These are phyloP conservation scores for Calocybe gambosa DNA, from an alignment of 1,284 basidiomycete species.

Conservation along the genomic window DNA sequence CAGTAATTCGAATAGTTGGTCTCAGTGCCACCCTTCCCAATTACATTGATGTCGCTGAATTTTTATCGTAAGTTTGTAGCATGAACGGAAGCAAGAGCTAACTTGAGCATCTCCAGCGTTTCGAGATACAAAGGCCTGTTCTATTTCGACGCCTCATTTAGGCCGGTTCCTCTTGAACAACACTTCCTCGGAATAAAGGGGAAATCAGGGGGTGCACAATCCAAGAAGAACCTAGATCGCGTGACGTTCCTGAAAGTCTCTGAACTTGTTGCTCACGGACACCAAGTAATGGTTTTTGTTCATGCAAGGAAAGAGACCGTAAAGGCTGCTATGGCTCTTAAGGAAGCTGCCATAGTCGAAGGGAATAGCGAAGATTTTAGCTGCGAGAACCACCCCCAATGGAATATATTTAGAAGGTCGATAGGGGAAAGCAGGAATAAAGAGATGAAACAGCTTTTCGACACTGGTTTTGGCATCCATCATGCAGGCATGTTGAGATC, in stretches of 20 bases:
- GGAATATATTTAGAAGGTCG: constrained; percentile 69
- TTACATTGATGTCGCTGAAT: constrained; percentile 95
- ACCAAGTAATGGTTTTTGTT: constrained; percentile 99
- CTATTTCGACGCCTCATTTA: constrained; percentile 97
- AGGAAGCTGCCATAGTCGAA: constrained; percentile 76
- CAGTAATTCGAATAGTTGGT: constrained; percentile 96
- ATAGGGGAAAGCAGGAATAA: constrained; percentile 84
- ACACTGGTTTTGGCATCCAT: constrained; percentile 94
- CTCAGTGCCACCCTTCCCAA: constrained; percentile 98
- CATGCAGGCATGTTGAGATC: constrained; percentile 97
- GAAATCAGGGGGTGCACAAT: constrained; percentile 72
- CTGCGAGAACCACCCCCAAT: constrained; percentile 76
- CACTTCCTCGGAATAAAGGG: constrained; percentile 96
- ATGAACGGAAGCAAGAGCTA: not conserved
- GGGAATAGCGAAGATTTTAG: constrained; percentile 75
- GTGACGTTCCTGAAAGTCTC: constrained; percentile 91
- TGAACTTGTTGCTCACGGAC: constrained; percentile 78
- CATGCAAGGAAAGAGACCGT: constrained; percentile 99
- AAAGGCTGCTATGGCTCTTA: constrained; percentile 82
- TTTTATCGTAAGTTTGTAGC: constrained; percentile 49
- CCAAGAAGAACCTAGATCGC: constrained; percentile 85
- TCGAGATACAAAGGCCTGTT: constrained; percentile 90
- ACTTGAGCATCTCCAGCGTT: constrained; percentile 49
- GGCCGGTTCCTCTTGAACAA: constrained; percentile 95
- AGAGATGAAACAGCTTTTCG: constrained; percentile 95